Evolutionary conservation across 345 rosid species (phyloP).

Genomic region (Sonneratia alba): DNA sequence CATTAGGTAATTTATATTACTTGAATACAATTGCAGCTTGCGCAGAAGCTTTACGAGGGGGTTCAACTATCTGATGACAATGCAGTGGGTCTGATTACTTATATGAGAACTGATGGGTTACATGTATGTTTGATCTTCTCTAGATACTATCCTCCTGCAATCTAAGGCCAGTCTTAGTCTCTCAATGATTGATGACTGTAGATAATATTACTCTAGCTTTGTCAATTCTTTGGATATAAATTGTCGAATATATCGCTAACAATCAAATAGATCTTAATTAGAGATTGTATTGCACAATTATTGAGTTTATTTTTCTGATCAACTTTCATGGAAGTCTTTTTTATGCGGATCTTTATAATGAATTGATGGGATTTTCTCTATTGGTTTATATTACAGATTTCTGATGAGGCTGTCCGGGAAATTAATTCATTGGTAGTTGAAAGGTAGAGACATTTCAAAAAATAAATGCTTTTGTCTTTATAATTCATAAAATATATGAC

Average conservation of each 20-base stretch:
- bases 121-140: conserved; percentile 55
- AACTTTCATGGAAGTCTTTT: not conserved
- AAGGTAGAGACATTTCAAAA: conserved; percentile 34
- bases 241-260: not conserved
- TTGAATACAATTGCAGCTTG: conserved; percentile 51
- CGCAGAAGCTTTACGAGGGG: conserved; percentile 96
- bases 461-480: too few relatives aligned
- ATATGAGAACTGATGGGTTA: conserved; percentile 90
- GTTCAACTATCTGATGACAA: conserved; percentile 58
- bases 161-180: not conserved
- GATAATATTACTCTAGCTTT: not conserved
- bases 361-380: conserved; percentile 6
- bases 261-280: not conserved
- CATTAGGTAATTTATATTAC: conserved; percentile 12
- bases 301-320: not conserved
- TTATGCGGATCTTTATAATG: not conserved
- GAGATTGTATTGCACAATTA: not conserved
- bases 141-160: conserved; percentile 4
- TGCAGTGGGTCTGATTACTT: conserved; percentile 84
- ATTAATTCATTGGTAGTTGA: conserved; percentile 56
- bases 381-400: conserved; percentile 45
- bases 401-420: conserved; percentile 76
- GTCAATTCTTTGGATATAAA: not conserved
- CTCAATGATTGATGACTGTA: not conserved
- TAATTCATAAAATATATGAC: not conserved